Evolutionary conservation across 2,329 filamentous ascomycete genomes (phyloP).

Genomic region (Tothia fuscella): DNA sequence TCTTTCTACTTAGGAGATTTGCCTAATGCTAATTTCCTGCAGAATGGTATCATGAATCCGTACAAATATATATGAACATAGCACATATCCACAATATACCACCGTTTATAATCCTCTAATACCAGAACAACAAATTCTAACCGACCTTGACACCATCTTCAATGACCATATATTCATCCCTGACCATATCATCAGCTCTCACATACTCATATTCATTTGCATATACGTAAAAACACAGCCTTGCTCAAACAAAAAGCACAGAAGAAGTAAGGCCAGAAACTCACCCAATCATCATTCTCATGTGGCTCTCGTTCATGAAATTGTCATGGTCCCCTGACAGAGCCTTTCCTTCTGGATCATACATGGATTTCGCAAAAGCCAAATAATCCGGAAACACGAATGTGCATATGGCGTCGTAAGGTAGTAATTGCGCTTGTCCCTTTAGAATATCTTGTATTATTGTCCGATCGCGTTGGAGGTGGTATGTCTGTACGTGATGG

Average conservation of each 20-base stretch:
- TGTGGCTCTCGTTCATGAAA: constrained; percentile 28
- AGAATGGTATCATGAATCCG: constrained; percentile 98
- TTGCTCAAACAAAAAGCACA: not conserved
- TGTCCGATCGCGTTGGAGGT: constrained; percentile 31
- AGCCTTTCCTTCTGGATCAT: constrained; percentile 32
- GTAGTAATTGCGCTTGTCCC: constrained; percentile 30
- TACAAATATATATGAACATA: constrained; percentile 75
- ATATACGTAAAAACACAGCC: not conserved
- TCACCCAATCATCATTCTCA: constrained; percentile 32
- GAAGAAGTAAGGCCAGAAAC: not conserved
- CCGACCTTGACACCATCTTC: constrained; percentile 23
- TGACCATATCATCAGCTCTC: too few species aligned
- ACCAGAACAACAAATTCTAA: too few species aligned
- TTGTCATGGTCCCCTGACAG: constrained; percentile 25
- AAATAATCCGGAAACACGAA: constrained; percentile 36
- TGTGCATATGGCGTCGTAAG: constrained; percentile 37
- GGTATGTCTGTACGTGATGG: constrained; percentile 27
- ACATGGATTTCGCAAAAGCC: constrained; percentile 34
- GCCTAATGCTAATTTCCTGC: constrained; percentile 15
- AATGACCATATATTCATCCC: constrained; percentile 32
- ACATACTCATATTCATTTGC: too few species aligned
- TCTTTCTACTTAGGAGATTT: not conserved
- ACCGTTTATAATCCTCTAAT: too few species aligned
- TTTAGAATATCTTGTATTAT: constrained; percentile 35
- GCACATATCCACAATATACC: not conserved